Evolutionary conservation across 2,329 filamentous ascomycete genomes (phyloP).

Genomic region (Cordyceps militaris): DNA sequence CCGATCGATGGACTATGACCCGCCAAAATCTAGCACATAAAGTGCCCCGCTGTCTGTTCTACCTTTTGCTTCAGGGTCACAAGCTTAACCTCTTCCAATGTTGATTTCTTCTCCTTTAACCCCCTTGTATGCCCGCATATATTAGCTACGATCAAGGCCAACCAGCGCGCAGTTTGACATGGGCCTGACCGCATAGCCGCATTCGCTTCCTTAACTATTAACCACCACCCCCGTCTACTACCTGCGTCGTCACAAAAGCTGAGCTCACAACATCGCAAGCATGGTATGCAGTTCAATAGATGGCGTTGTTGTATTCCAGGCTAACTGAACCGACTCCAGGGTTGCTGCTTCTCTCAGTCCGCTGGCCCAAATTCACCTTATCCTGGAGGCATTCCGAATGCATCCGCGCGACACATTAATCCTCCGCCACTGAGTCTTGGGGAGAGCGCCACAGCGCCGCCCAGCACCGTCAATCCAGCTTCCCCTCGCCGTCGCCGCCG

Average conservation of each 20-base stretch:
- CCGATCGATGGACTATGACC: not conserved
- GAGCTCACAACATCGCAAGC: not conserved
- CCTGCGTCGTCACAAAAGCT: not conserved
- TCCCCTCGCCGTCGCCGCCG: conserved; percentile 25
- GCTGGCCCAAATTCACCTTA: conserved; percentile 48
- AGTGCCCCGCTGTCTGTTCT: not conserved
- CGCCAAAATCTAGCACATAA: not conserved
- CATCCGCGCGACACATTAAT: conserved; percentile 49
- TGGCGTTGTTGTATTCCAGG: not conserved
- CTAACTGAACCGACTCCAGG: conserved; percentile 31
- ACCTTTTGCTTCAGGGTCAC: not conserved
- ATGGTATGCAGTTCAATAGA: conserved; percentile 5
- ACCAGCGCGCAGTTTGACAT: not conserved
- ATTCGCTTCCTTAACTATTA: not conserved
- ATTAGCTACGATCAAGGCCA: not conserved
- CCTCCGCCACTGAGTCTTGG: conserved; percentile 28
- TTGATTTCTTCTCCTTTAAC: not conserved
- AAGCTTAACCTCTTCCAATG: not conserved
- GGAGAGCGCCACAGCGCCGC: conserved; percentile 24
- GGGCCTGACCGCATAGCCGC: not conserved
- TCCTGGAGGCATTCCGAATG: conserved; percentile 40
- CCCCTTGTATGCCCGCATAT: not conserved
- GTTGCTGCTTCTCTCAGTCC: conserved; percentile 51
- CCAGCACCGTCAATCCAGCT: conserved; percentile 16
- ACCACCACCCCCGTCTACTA: not conserved